Evolutionary conservation across 176 grass and related monocot species (phyloP).

Genomic region (Oryza brachyantha): DNA sequence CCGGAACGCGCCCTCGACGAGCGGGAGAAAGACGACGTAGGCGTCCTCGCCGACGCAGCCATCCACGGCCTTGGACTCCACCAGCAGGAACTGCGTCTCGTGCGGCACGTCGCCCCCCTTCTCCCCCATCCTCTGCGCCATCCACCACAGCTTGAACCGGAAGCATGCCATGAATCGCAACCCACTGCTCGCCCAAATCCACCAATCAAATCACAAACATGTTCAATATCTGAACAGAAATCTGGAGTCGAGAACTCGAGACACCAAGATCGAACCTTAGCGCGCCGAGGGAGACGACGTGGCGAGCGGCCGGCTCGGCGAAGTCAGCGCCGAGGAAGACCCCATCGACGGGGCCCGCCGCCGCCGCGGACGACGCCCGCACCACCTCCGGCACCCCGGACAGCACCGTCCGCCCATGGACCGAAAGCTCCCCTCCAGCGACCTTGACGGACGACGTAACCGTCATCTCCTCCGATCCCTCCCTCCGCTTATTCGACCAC

Average conservation of each 20-base stretch:
- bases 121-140: conserved; percentile 85
- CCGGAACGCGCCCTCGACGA: conserved; percentile 77
- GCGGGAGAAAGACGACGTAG: conserved; percentile 85
- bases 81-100: conserved; percentile 92
- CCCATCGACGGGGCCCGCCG: conserved; percentile 58
- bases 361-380: conserved; percentile 49
- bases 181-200: conserved; percentile 23
- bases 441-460: conserved; percentile 54
- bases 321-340: conserved; percentile 76
- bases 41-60: conserved; percentile 11
- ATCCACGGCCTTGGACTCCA: conserved; percentile 52
- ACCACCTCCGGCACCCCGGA: conserved; percentile 58
- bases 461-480: conserved; percentile 55
- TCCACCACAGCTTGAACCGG: conserved; percentile 99
- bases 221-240: neutral
- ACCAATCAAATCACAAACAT: neutral
- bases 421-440: conserved; percentile 44
- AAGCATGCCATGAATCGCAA: conserved; percentile 81
- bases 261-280: conserved; percentile 40
- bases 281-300: conserved; percentile 70
- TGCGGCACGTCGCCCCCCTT: conserved; percentile 77
- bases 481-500: neutral
- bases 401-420: conserved; percentile 55
- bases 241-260: neutral
- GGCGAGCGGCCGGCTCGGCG: conserved; percentile 34